These are phyloP conservation scores for Amanita fuliginea DNA, from an alignment of 768 basidiomycete genomes.

Conservation along the genomic window DNA sequence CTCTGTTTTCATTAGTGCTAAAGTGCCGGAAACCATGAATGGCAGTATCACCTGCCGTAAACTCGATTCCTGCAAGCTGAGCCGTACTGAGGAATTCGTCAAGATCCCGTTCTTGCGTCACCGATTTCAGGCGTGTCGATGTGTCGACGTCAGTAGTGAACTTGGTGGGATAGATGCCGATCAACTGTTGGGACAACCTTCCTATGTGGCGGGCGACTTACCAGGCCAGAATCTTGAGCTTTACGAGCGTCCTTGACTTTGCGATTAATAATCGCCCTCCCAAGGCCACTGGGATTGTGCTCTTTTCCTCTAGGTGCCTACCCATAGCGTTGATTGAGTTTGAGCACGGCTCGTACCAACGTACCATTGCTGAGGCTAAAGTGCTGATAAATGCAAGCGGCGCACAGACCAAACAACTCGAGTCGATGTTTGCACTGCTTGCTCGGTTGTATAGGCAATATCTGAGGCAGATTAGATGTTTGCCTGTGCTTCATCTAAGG, in stretches of 20 bases:
- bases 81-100: slow-evolving; percentile 96
- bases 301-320: slow-evolving; percentile 52
- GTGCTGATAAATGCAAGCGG: neutral
- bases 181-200: neutral
- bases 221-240: slow-evolving; percentile 54
- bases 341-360: neutral
- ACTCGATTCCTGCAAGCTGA: slow-evolving; percentile 89
- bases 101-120: slow-evolving; percentile 92
- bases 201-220: slow-evolving; percentile 22
- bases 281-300: slow-evolving; percentile 72
- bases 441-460: slow-evolving; percentile 29
- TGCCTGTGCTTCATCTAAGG: slow-evolving; percentile 36
- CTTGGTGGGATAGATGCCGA: slow-evolving; percentile 24
- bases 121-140: slow-evolving; percentile 66
- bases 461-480: slow-evolving; percentile 26
- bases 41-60: slow-evolving; percentile 70
- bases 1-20: slow-evolving; percentile 29
- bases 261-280: slow-evolving; percentile 91
- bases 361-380: neutral
- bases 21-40: neutral
- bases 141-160: slow-evolving; percentile 68
- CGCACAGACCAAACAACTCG: too few species aligned
- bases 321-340: neutral
- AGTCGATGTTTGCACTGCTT: too few species aligned
- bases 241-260: slow-evolving; percentile 67